Conservation (phyloP, 2,329 filamentous ascomycete species). For the Harringtonia lauricola region DNA sequence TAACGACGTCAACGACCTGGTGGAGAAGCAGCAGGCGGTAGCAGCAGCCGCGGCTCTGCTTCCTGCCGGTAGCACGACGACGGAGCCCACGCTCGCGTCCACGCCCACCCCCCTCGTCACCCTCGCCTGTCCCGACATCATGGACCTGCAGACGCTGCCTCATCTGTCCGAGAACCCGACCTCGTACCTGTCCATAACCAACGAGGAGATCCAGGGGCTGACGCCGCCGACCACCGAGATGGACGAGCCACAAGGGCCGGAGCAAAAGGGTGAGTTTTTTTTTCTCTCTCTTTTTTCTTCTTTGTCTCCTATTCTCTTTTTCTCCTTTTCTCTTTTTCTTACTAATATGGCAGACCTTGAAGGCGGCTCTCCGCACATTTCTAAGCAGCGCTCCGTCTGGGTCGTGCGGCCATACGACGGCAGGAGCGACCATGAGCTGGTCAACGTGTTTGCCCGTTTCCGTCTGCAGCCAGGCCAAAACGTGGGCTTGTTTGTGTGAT, state of each 20-base stretch:
- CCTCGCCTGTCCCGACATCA: conserved; percentile 11
- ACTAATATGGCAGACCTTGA: conserved; percentile 2
- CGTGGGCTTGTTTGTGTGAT: conserved; percentile 14
- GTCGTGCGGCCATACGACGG: conserved; percentile 17
- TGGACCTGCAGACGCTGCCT: conserved; percentile 9
- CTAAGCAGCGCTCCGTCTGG: conserved; percentile 17
- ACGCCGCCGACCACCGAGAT: neutral
- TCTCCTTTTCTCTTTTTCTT: neutral
- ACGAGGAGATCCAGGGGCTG: conserved; percentile 6
- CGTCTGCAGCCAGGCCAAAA: conserved; percentile 13
- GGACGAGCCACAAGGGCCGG: neutral
- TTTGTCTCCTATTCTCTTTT: neutral
- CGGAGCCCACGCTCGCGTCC: neutral
- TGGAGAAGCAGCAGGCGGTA: neutral
- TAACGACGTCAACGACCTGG: neutral
- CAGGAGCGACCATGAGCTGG: conserved; percentile 10
- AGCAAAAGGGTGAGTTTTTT: neutral
- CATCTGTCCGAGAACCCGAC: conserved; percentile 13
- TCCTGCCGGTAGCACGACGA: neutral
- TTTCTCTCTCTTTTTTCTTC: too few relatives aligned
- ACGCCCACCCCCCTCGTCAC: conserved; percentile 11
- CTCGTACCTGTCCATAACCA: conserved; percentile 17
- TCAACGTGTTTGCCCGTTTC: conserved; percentile 17
- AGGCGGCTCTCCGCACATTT: neutral
- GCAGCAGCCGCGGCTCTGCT: neutral